A percentile compares a stretch with the other conserved stretches of the same genome.
These are phyloP conservation scores for Citrus reticulata DNA, from an alignment of 345 rosid species.

Conservation along the genomic window DNA sequence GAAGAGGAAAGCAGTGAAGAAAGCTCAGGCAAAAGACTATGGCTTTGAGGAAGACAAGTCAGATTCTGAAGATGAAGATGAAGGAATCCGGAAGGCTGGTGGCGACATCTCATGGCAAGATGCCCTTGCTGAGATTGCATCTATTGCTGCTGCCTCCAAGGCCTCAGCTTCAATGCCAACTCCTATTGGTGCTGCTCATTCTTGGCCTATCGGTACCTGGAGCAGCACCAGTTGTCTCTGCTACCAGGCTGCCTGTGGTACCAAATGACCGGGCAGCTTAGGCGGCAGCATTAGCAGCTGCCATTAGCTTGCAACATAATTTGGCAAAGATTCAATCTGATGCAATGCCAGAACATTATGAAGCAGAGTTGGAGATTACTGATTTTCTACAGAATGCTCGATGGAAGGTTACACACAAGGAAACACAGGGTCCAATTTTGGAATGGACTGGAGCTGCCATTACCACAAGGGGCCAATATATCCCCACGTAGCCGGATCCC, in stretches of 20 bases:
- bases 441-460: slow-evolving; percentile 98
- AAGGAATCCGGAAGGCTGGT: slow-evolving; percentile 84
- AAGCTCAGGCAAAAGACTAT: slow-evolving; percentile 93
- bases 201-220: slow-evolving; percentile 36
- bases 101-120: slow-evolving; percentile 79
- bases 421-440: slow-evolving; percentile 93
- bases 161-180: slow-evolving; percentile 30
- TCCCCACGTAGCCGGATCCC: slow-evolving; percentile 58
- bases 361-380: slow-evolving; percentile 93
- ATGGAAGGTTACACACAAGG: slow-evolving; percentile 99
- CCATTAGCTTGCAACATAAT: slow-evolving; percentile 81
- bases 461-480: slow-evolving; percentile 84
- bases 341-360: slow-evolving; percentile 96
- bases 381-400: slow-evolving; percentile 98
- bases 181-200: slow-evolving; percentile 34
- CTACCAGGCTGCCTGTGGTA: slow-evolving; percentile 33
- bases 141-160: slow-evolving; percentile 66
- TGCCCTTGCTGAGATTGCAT: slow-evolving; percentile 65
- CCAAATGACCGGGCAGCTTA: slow-evolving; percentile 74
- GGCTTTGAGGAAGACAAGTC: slow-evolving; percentile 97
- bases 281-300: slow-evolving; percentile 91
- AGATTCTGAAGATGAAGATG: slow-evolving; percentile 70
- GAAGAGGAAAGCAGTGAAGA: slow-evolving; percentile 89
- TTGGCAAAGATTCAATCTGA: slow-evolving; percentile 93
- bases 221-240: slow-evolving; percentile 33